Percentiles rank a stretch among this genome's conserved stretches.
phyloP scores from a whole-genome alignment of 2,329 filamentous ascomycete species.

The Aspergillus bombycis region DNA sequence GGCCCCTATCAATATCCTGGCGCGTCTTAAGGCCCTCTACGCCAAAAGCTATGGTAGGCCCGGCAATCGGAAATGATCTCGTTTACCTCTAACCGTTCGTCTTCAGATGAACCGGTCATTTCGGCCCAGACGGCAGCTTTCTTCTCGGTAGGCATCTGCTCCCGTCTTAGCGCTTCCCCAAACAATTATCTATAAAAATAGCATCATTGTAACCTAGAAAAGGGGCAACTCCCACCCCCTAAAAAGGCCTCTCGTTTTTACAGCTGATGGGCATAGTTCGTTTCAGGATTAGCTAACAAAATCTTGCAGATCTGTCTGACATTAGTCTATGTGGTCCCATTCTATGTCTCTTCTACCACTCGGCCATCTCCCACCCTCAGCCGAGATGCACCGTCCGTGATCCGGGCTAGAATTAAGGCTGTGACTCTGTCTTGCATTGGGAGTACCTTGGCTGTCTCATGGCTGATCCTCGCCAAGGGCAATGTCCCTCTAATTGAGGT shows the following conservation, averaged over 20 bases:
- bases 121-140: slow-evolving; percentile 40
- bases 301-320: slow-evolving; percentile 71
- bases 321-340: slow-evolving; percentile 84
- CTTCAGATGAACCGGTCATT: slow-evolving; percentile 41
- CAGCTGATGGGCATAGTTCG: neutral
- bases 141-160: slow-evolving; percentile 41
- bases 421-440: slow-evolving; percentile 75
- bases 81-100: slow-evolving; percentile 14
- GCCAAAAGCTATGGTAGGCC: slow-evolving; percentile 34
- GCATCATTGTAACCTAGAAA: slow-evolving; percentile 8
- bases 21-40: slow-evolving; percentile 38
- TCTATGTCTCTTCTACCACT: slow-evolving; percentile 81
- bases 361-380: slow-evolving; percentile 77
- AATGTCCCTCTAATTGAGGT: slow-evolving; percentile 56
- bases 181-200: slow-evolving; percentile 18
- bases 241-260: slow-evolving; percentile 1
- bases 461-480: slow-evolving; percentile 63
- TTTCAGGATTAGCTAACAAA: neutral
- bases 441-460: slow-evolving; percentile 68
- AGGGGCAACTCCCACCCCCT: neutral
- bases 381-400: slow-evolving; percentile 86
- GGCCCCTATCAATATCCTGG: slow-evolving; percentile 38
- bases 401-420: slow-evolving; percentile 79
- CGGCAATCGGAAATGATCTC: neutral
- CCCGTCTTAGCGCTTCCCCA: slow-evolving; percentile 8